A percentile compares a stretch with the other conserved stretches of the same genome.
Evolutionary conservation across 306 rosid species (phyloP).

Genomic region (Dryas alaskensis): DNA sequence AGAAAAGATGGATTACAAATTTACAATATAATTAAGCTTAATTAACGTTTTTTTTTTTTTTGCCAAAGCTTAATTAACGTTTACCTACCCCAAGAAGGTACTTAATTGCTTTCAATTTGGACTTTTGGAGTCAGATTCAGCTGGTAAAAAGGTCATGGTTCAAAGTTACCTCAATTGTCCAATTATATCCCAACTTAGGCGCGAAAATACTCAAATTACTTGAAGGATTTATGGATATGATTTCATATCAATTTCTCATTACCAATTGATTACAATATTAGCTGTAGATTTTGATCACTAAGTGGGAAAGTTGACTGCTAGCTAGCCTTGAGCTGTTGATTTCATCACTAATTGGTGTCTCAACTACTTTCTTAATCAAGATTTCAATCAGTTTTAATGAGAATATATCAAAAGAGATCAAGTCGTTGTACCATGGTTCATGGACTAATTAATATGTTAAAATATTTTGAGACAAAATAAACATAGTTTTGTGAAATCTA

Average conservation of each 20-base stretch:
- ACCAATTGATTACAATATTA: no score
- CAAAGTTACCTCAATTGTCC: no score
- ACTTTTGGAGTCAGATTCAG: slow-evolving; percentile 5
- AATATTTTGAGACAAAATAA: neutral
- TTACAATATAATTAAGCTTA: neutral
- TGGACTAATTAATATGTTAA: neutral
- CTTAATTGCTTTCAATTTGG: neutral
- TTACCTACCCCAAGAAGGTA: neutral
- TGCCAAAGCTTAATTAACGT: neutral
- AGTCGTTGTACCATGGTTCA: neutral
- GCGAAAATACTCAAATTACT: no score
- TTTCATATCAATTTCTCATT: no score
- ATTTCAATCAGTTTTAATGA: neutral
- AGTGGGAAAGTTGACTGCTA: no score
- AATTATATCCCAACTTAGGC: no score
- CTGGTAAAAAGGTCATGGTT: no score
- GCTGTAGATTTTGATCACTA: no score
- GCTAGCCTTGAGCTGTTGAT: neutral
- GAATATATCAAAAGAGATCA: neutral
- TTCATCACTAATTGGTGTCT: neutral
- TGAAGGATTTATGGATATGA: no score
- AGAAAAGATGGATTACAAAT: neutral
- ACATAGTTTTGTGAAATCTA: neutral
- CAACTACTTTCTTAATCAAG: neutral
- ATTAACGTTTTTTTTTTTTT: neutral